Percentiles rank a stretch among this genome's conserved stretches.
Evolutionary conservation across 2,329 filamentous ascomycete genomes (phyloP).

Genomic region (Thelonectria rubi): DNA sequence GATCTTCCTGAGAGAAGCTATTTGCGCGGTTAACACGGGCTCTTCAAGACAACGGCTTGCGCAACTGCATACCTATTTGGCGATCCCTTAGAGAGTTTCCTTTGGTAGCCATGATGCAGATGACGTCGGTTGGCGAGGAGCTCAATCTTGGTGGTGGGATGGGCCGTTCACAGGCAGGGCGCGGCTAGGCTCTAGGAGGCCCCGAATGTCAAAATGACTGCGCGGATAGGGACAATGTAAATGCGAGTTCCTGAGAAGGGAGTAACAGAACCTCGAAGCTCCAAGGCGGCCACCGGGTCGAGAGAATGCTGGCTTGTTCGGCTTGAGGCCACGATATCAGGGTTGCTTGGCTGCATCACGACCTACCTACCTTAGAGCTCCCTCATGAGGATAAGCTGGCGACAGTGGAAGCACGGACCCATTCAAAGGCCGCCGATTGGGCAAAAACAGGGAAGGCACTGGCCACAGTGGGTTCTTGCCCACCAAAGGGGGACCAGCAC

Average conservation of each 20-base stretch:
- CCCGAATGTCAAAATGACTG: neutral
- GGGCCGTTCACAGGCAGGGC: constrained; percentile 29
- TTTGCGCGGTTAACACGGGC: constrained; percentile 16
- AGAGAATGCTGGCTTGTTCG: constrained; percentile 31
- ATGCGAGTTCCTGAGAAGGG: neutral
- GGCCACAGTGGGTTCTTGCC: constrained; percentile 23
- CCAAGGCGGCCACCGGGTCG: constrained; percentile 15
- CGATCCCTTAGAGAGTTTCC: constrained; percentile 60
- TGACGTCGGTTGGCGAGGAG: constrained; percentile 35
- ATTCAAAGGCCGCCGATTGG: constrained; percentile 42
- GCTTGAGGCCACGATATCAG: constrained; percentile 43
- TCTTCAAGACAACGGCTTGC: neutral
- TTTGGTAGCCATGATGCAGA: constrained; percentile 55
- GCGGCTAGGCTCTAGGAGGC: constrained; percentile 14
- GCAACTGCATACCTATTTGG: constrained; percentile 57
- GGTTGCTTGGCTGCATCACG: constrained; percentile 21
- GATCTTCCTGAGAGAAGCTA: constrained; percentile 93
- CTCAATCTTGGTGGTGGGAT: constrained; percentile 36
- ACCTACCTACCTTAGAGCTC: constrained; percentile 32
- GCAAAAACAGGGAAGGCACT: constrained; percentile 21
- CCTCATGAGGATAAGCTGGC: constrained; percentile 25
- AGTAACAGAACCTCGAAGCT: constrained; percentile 7
- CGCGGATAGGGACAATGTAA: constrained; percentile 2
- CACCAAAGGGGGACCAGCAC: constrained; percentile 22
- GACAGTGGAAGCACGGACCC: constrained; percentile 42